Conservation (phyloP, 495 filamentous ascomycete genomes). For the Lasiosphaeriaceae sp. region DNA sequence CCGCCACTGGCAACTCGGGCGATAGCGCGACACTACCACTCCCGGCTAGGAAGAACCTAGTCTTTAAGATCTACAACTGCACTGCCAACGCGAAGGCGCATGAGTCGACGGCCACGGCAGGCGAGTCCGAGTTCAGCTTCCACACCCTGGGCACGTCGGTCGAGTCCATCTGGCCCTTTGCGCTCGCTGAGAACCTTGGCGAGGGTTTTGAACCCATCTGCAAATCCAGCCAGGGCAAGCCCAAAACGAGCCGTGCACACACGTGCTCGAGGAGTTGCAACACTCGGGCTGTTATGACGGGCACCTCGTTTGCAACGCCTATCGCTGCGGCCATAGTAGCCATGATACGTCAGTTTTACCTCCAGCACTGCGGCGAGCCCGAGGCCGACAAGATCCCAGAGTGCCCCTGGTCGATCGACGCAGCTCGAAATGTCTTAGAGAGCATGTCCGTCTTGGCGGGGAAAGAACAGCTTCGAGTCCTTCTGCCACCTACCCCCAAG, state of each 20-base stretch:
- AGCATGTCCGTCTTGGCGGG: too few species aligned
- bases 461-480: too few species aligned
- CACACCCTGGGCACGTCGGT: not conserved
- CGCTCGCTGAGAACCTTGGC: not conserved
- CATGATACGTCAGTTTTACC: not conserved
- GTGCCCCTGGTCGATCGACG: too few species aligned
- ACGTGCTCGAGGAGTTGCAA: not conserved
- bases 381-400: not conserved
- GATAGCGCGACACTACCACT: not conserved
- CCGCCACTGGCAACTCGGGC: not conserved
- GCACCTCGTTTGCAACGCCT: not conserved
- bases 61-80: not conserved
- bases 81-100: not conserved
- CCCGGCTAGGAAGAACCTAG: not conserved
- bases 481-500: too few species aligned
- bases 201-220: not conserved
- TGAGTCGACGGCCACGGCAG: not conserved
- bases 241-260: not conserved
- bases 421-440: not conserved
- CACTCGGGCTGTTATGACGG: not conserved
- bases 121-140: not conserved
- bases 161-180: not conserved
- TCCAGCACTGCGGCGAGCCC: not conserved
- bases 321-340: not conserved
- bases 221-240: not conserved